Evolutionary conservation across 148 eudicot genomes (phyloP), one percentile per base, ranked within the genome.

Genomic region (Rhododendron molle): DNA sequence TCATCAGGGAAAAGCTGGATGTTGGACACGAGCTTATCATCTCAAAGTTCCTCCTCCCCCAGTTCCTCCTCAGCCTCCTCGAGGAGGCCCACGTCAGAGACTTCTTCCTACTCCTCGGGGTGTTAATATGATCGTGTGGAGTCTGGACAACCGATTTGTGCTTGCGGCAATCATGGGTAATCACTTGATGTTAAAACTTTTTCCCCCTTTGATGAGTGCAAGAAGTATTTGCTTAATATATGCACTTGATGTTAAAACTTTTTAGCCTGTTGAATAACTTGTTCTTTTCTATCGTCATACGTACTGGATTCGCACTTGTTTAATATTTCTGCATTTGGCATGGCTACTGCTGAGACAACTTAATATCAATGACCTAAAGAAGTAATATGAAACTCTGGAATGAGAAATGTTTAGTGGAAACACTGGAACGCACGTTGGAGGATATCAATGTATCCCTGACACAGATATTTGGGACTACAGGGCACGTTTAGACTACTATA

Each of bases 111-210:
- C 98, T 87, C 99, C 99, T 38, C 99, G 99, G 56, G 99, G 99
- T 82, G 99, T 97, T 79, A 97, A 97, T 91, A 97, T 97, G 99
- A 97, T 97, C 46, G 88, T 94, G 82, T 97, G 99, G 99, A 97
- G 99, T 89, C 94, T 97, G 36, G 99, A 97, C 91, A 94, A 97
- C 85, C 98, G 99, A 60, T 95, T 97, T 90, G 99, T 97, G 86
- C 98, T 97, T 87, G 99, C 99, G 86, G 99, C 99, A 88, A 97
- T 97, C 49, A 97, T 97, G 99, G 99, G 99, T 97, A 96, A 85
- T 81, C 71, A 78, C 86, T 88, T 87, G 46, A 80, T 54, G 36
- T 46, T 20, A 36, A 4, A 38, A 50, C 9, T 79, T 40, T 40
- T 65, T 30, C 20, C 67, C 76, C 5, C 20, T 69, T 71, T 12